Percentiles rank a stretch among this genome's conserved stretches.
Evolutionary conservation across 2,329 filamentous ascomycete genomes (phyloP).

Genomic region (Sporothrix dimorphospora): DNA sequence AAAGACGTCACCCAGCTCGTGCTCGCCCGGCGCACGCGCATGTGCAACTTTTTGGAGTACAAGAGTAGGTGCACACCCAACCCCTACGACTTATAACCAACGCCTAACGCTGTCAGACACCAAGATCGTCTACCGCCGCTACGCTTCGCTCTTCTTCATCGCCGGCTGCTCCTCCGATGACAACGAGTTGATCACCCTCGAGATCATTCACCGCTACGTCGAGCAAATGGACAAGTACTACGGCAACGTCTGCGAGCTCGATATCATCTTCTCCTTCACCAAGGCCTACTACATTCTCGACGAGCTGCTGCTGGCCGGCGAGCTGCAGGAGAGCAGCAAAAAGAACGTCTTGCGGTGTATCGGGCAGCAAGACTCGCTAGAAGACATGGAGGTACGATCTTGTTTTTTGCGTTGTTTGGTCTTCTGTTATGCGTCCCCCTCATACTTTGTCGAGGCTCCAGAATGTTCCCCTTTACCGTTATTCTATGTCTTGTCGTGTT

Average conservation of each 20-base stretch:
- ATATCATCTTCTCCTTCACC: slow-evolving; percentile 99
- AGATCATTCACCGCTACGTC: slow-evolving; percentile 98
- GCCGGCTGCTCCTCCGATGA: slow-evolving; percentile 95
- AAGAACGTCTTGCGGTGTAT: slow-evolving; percentile 98
- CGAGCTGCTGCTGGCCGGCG: slow-evolving; percentile 90
- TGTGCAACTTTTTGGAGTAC: slow-evolving; percentile 99
- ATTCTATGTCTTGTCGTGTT: neutral
- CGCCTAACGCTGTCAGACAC: slow-evolving; percentile 68
- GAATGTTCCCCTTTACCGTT: slow-evolving; percentile 8
- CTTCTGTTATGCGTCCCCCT: slow-evolving; percentile 24
- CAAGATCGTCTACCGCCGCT: slow-evolving; percentile 98
- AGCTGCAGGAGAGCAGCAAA: slow-evolving; percentile 98
- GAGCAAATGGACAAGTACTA: slow-evolving; percentile 99
- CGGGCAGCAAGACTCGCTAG: slow-evolving; percentile 93
- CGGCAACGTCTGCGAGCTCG: slow-evolving; percentile 98
- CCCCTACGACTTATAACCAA: neutral
- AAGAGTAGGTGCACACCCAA: slow-evolving; percentile 69
- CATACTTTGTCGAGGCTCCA: neutral
- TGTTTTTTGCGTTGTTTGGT: slow-evolving; percentile 23
- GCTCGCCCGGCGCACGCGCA: slow-evolving; percentile 90
- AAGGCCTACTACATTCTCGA: slow-evolving; percentile 99
- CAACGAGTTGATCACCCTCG: slow-evolving; percentile 96
- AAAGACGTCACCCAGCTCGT: slow-evolving; percentile 99
- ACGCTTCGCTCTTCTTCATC: slow-evolving; percentile 99
- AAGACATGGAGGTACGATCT: slow-evolving; percentile 88